A percentile compares a stretch with the other conserved stretches of the same genome.
Evolutionary conservation across 148 eudicot genomes (phyloP).

Genomic region (Camellia sinensis): DNA sequence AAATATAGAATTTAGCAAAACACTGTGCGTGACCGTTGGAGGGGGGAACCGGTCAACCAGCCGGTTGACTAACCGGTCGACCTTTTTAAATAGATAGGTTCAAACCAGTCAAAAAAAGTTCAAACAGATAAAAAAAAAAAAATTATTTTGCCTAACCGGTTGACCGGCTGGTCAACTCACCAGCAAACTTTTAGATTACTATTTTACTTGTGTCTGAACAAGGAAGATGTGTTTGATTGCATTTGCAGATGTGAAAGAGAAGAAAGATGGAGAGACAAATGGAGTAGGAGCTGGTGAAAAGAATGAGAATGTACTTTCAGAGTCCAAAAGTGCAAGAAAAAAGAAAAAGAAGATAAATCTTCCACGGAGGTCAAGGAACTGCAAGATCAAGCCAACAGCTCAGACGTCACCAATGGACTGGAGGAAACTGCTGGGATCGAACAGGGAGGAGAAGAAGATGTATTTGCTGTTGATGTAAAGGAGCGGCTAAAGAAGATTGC

Average conservation of each 20-base stretch:
- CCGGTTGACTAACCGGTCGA: no score
- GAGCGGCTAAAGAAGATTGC: constrained; percentile 61
- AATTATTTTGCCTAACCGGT: no score
- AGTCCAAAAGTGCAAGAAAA: constrained; percentile 55
- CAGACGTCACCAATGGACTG: constrained; percentile 26
- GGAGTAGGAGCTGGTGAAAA: constrained; percentile 41
- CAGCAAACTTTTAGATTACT: background rate
- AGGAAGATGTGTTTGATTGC: background rate
- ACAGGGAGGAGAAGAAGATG: constrained; percentile 37
- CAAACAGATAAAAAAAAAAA: no score
- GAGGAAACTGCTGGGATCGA: constrained; percentile 30
- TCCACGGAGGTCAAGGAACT: constrained; percentile 41
- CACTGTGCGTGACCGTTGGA: no score
- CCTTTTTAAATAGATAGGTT: no score
- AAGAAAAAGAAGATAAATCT: constrained; percentile 61
- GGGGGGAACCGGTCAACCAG: no score
- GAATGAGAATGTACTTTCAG: constrained; percentile 35
- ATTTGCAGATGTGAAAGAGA: constrained; percentile 34
- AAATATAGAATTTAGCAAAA: no score
- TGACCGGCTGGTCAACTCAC: no score
- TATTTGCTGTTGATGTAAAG: constrained; percentile 46
- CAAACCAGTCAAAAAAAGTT: no score
- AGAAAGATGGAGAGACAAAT: constrained; percentile 34
- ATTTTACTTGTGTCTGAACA: no score
- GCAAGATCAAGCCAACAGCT: constrained; percentile 38